Evolutionary conservation across 768 basidiomycete genomes (phyloP), one percentile per base, ranked within the genome.

Genomic region (Xanthoconium stramineum): DNA sequence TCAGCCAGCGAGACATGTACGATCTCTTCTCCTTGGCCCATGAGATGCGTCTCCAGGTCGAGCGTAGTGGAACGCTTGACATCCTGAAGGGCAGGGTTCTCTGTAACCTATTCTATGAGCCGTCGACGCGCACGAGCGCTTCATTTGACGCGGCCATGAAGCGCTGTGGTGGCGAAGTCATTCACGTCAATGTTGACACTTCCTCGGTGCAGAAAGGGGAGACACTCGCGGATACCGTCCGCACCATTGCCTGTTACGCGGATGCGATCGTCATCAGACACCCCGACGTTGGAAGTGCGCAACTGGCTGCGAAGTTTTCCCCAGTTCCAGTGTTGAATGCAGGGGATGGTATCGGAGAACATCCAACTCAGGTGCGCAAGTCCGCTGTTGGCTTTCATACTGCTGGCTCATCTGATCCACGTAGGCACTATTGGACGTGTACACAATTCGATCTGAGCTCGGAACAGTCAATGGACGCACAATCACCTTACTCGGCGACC

Each of bases 81-180:
- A 84, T 97, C 55, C 79, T 98, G 44, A 90, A 88, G 60, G 96
- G 96, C 37, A 91, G 88, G 57, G 87, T 99, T 1, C 81, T 99
- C 7, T 93, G 89, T 68, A 94, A 86, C 20, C 70, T 95, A 37
- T 99, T 99, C 80, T 99, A 94, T 71, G 97, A 99, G 70, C 91
- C 96, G 1, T 97, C 94, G 3, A 99, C 97, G 3, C 82, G 97
- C 35, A 99, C 97, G 4, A 94, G 91, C 59, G 82, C 89, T 5
- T 98, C 96, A 10, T 99, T 99, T 65, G 96, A 99, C 69, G 89
- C 96, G 3, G 97, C 97, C 12, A 99, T 98, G 97, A 96, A 97
- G 72, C 85, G 97, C 48, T 94, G 94, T 65, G 97, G 97, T 29
- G 97, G 97, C 19, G 85, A 95, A 65, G 96, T 98, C 38, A 86